Conservation (phyloP, 352 stramenopile species). For the Globisporangium yorkense region DNA sequence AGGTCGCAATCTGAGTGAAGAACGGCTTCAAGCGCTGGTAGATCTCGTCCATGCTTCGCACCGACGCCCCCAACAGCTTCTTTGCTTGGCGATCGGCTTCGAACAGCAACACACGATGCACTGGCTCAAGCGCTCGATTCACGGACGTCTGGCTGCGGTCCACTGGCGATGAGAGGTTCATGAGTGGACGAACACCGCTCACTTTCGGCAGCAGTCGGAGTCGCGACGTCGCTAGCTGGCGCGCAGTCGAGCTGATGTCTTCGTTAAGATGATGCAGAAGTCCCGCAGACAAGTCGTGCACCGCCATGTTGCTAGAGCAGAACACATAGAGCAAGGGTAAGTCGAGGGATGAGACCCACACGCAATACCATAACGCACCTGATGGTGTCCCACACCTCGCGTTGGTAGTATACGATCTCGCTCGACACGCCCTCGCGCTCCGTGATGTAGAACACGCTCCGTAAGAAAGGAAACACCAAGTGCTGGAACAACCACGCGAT, state of each 20-base stretch:
- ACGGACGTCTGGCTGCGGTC: slow-evolving; percentile 31
- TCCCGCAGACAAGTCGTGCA: slow-evolving; percentile 38
- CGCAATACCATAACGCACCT: slow-evolving; percentile 13
- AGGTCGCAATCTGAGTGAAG: slow-evolving; percentile 27
- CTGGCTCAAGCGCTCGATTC: slow-evolving; percentile 50
- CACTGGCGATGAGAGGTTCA: slow-evolving; percentile 56
- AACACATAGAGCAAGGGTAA: neutral
- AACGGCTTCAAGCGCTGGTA: slow-evolving; percentile 43
- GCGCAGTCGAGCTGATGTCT: neutral
- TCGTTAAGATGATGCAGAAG: slow-evolving; percentile 27
- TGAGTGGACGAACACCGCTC: slow-evolving; percentile 60
- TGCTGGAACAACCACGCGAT: slow-evolving; percentile 33
- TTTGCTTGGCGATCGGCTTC: slow-evolving; percentile 52
- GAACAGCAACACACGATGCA: slow-evolving; percentile 54
- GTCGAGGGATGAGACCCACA: neutral
- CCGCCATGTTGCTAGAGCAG: slow-evolving; percentile 26
- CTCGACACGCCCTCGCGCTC: slow-evolving; percentile 62
- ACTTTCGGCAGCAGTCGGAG: slow-evolving; percentile 63
- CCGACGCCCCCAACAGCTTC: slow-evolving; percentile 44
- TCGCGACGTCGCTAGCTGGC: slow-evolving; percentile 39
- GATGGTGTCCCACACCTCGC: slow-evolving; percentile 60
- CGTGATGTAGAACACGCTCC: slow-evolving; percentile 71
- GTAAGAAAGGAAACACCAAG: slow-evolving; percentile 55
- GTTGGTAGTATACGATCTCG: slow-evolving; percentile 62
- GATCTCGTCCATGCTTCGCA: slow-evolving; percentile 68